Evolutionary conservation across 176 grass and related monocot species (phyloP), one percentile per base, ranked within the genome.

Genomic region (Metroxylon sagu): DNA sequence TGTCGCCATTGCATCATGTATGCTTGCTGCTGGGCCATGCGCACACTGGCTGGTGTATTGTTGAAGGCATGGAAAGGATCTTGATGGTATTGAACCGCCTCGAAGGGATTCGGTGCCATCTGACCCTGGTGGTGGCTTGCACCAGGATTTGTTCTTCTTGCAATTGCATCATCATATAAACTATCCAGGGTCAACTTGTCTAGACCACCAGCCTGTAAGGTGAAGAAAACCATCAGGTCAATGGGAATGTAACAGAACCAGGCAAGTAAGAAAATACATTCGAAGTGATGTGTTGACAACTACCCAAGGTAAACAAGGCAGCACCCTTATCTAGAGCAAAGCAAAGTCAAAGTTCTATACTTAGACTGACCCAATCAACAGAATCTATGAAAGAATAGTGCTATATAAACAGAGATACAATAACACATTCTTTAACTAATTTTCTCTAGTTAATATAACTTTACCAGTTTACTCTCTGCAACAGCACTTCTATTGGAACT

Each of bases 181-280:
- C 66, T 57, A 18, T 69, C 66, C 10, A 69, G 29, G 25, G 64
- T 66, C 26, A 69, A 35, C 48, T 19, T 69, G 30, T 69, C 67
- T 5, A 69, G 29, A 14, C 67, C 53, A 49, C 53, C 54, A 26
- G 67, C 67, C 68, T 60, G 26, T n/a, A 25, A 66, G 25, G 21
- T 71, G 43, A 50, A 10, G n/a, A 51, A 26, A 50, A 39, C 12
- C 7, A 39, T 39, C 35, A 2, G 8, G 12, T 12, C 7, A 39
- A 39, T 39, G 7, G 35, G 35, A 39, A 39, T 12, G 35, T 12
- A 39, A 10, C 7, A 39, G 30, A 39, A 39, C 7, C 2, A 12
- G 1, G 35, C 35, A 39, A 39, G 12, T 39, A 12, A 6, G 0
- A 39, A 39, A 39, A 39, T 39, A 39, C 7, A 39, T 39, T 12